Evolutionary conservation across 2,329 filamentous ascomycete species (phyloP).

Genomic region (Aureobasidium sp.): DNA sequence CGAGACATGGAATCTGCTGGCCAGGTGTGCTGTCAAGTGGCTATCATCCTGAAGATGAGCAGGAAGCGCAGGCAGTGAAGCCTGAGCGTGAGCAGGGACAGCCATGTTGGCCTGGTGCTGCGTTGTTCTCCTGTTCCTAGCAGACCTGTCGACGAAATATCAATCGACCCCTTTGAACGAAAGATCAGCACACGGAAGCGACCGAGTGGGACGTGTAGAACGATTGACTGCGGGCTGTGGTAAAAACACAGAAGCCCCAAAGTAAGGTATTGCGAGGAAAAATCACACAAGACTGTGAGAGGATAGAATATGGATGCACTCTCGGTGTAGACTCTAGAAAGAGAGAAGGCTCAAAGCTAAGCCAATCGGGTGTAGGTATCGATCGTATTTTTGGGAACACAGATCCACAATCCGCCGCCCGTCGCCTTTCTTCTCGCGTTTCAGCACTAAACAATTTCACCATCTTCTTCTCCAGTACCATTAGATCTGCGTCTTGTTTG

Average conservation of each 20-base stretch:
- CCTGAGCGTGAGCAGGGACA: slow-evolving; percentile 58
- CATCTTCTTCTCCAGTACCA: not conserved
- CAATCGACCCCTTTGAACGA: slow-evolving; percentile 53
- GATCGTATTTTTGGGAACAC: not conserved
- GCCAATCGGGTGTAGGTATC: not conserved
- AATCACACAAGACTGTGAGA: not conserved
- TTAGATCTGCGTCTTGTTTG: not conserved
- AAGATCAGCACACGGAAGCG: not conserved
- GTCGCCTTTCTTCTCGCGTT: not conserved
- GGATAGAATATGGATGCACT: not conserved
- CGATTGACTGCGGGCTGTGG: not conserved
- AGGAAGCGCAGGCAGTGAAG: slow-evolving; percentile 80
- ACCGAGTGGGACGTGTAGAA: not conserved
- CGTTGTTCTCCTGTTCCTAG: slow-evolving; percentile 36
- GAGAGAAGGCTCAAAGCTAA: not conserved
- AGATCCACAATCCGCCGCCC: not conserved
- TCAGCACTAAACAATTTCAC: not conserved
- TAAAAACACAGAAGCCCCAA: not conserved
- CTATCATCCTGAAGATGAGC: slow-evolving; percentile 72
- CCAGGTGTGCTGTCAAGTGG: slow-evolving; percentile 72
- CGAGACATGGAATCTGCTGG: slow-evolving; percentile 84
- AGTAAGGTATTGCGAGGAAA: not conserved
- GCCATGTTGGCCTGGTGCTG: slow-evolving; percentile 20
- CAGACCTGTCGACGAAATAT: slow-evolving; percentile 48
- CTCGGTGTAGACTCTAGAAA: no score